These are phyloP conservation scores for Pseudogymnoascus sp. DNA, from an alignment of 2,329 filamentous ascomycete genomes.

Conservation along the genomic window DNA sequence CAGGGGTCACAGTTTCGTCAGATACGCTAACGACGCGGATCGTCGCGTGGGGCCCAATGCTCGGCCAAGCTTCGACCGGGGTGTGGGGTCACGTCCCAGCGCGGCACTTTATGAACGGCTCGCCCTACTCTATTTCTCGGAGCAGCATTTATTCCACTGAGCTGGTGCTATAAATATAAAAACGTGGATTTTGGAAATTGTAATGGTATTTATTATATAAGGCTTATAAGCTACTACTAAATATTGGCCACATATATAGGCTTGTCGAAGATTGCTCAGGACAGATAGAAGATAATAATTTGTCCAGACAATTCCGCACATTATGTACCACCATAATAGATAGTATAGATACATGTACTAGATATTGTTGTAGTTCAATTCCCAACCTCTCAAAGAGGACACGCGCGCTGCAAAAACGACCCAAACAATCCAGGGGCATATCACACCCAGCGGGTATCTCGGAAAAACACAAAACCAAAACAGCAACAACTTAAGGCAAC, in stretches of 20 bases:
- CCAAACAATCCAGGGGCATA: conserved; percentile 5
- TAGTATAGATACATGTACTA: conserved; percentile 1
- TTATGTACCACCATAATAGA: neutral
- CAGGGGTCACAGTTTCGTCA: neutral
- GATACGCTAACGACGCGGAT: conserved; percentile 6
- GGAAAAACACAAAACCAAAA: conserved; percentile 3
- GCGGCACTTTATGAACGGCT: neutral
- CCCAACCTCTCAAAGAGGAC: neutral
- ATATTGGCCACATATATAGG: conserved; percentile 1
- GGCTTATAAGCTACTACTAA: conserved; percentile 1
- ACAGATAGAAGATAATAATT: neutral
- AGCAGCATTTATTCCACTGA: neutral
- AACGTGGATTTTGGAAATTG: neutral
- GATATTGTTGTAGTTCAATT: neutral
- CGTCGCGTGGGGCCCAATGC: neutral
- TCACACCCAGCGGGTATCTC: neutral
- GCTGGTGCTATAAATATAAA: neutral
- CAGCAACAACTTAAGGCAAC: conserved; percentile 14
- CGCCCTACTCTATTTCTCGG: neutral
- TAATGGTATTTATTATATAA: conserved; percentile 2
- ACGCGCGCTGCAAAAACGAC: conserved; percentile 6
- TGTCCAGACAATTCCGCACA: neutral
- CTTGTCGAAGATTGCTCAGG: neutral
- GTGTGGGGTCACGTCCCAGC: neutral
- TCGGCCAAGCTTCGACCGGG: neutral